Evolutionary conservation across 192 early-diverging fungal genomes (phyloP), one percentile per base, ranked within the genome.

Genomic region (Entophlyctis luteolus): DNA sequence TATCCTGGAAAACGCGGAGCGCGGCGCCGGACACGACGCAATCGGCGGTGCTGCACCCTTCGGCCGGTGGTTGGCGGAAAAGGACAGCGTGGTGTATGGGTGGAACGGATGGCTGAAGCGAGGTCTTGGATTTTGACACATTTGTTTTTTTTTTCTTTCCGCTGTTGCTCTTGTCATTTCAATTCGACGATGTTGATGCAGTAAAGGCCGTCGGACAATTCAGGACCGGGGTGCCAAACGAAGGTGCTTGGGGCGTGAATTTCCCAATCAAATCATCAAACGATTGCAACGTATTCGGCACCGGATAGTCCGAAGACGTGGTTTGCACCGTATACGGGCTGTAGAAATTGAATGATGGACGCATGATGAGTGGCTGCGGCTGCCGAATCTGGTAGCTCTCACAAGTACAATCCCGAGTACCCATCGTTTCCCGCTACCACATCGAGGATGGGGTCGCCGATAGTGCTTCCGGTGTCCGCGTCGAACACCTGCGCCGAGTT

Each of bases 131-230:
- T 12, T 45, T 16, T 45, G 14, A 12, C 20, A 45, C 14, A 45
- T 45, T 16, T 16, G 42, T 16, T n/a, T 45, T 16, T 45, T 45
- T n/a, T 16, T 12, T 45, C 42, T 45, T 16, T 45, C 20, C 14
- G 14, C 42, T 45, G 42, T n/a, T 16, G 14, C 20, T 16, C 14
- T 45, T 45, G 20, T 45, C 20, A 20, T 16, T 45, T 0, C 20
- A 45, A 20, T 45, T 16, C 20, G 14, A n/a, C n/a, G n/a, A n/a
- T n/a, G n/a, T n/a, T n/a, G n/a, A n/a, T 45, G 10, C 42, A 10
- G 42, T n/a, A 45, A 57, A 57, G 12, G 28, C 33, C 12, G 58
- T 59, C 45, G 58, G 58, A 59, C 58, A 59, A 25, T 59, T 59
- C 14, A n/a, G n/a, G 16, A 39, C 58, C 4, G 5, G 6, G 5